Conservation (phyloP, 495 filamentous ascomycete species). For the Podospora sp. region DNA sequence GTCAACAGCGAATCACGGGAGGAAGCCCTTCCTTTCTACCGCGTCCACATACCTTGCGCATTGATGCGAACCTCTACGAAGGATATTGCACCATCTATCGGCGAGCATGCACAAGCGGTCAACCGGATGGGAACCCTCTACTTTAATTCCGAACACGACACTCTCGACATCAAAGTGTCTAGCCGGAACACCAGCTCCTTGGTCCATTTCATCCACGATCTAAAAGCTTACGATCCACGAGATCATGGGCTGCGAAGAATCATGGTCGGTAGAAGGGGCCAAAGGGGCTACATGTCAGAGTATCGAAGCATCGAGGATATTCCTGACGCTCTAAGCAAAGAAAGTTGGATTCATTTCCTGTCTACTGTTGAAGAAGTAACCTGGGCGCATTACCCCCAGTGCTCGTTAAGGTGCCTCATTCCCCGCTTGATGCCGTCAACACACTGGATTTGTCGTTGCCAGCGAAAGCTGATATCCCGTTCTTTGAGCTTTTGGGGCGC, state of each 20-base stretch:
- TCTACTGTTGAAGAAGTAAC: background rate
- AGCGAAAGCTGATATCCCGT: background rate
- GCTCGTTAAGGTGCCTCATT: no score
- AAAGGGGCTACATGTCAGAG: no score
- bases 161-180: background rate
- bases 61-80: no score
- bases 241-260: background rate
- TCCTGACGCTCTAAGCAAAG: no score
- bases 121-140: background rate
- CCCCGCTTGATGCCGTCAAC: no score
- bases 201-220: background rate
- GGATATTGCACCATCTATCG: no score
- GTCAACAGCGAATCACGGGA: background rate
- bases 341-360: background rate
- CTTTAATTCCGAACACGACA: background rate
- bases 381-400: background rate
- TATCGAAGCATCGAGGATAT: no score
- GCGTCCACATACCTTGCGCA: background rate
- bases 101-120: no score
- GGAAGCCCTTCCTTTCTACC: background rate
- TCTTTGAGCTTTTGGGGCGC: background rate
- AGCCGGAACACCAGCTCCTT: background rate
- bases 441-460: background rate
- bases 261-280: no score
- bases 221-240: background rate